phyloP scores from a whole-genome alignment of 805 yeast genomes.

The Yamadazyma kitorensis region DNA sequence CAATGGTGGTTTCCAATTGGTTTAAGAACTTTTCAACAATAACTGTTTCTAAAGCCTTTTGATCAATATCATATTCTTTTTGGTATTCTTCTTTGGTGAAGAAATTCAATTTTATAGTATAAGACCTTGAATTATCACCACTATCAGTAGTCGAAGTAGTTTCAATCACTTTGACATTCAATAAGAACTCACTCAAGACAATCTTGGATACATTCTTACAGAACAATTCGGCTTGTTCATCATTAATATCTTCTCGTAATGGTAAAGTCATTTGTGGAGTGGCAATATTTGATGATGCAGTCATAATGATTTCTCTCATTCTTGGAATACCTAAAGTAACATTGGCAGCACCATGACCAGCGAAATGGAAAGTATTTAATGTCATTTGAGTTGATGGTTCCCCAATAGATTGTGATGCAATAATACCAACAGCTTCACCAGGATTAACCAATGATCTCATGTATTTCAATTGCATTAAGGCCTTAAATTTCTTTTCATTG shows the following conservation, averaged over 20 bases:
- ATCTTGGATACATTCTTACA: slow-evolving; percentile 87
- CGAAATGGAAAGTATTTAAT: slow-evolving; percentile 93
- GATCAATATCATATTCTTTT: slow-evolving; percentile 84
- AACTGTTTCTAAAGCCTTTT: slow-evolving; percentile 71
- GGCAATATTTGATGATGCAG: slow-evolving; percentile 91
- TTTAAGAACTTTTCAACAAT: slow-evolving; percentile 63
- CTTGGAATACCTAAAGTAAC: slow-evolving; percentile 99
- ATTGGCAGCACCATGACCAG: slow-evolving; percentile 99
- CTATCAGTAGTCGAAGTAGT: slow-evolving; percentile 64
- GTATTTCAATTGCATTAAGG: slow-evolving; percentile 96
- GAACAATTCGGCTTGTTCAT: slow-evolving; percentile 87
- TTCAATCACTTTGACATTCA: slow-evolving; percentile 81
- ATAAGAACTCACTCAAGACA: slow-evolving; percentile 83
- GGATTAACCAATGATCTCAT: slow-evolving; percentile 95
- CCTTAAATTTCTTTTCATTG: slow-evolving; percentile 82
- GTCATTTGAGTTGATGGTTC: slow-evolving; percentile 99
- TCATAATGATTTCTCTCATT: slow-evolving; percentile 99
- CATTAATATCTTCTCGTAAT: slow-evolving; percentile 71
- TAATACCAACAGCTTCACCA: slow-evolving; percentile 97
- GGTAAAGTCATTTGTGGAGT: slow-evolving; percentile 99
- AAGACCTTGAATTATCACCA: slow-evolving; percentile 60
- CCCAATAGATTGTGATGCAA: slow-evolving; percentile 97
- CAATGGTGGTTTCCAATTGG: slow-evolving; percentile 67
- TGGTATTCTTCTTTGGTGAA: slow-evolving; percentile 74
- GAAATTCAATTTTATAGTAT: slow-evolving; percentile 71